Percentiles rank a stretch among this genome's conserved stretches.
These are phyloP conservation scores for Mrakia hoshinonis DNA, from an alignment of 768 basidiomycete species.

Conservation along the genomic window DNA sequence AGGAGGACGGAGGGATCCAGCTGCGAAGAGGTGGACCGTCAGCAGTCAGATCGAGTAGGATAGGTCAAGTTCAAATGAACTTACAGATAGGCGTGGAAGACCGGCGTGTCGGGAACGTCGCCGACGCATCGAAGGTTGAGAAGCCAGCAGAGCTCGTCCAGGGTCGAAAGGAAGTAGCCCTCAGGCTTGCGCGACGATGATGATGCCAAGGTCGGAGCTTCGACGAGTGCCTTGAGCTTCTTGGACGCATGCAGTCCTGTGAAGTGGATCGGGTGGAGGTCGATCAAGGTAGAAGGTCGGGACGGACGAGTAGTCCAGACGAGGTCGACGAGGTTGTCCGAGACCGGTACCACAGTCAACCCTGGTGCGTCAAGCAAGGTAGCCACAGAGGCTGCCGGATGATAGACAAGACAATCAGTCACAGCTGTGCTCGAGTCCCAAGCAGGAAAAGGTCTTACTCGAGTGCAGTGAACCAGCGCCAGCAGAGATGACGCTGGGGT, in stretches of 20 bases:
- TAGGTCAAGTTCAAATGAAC: constrained; percentile 49
- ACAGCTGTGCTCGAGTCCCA: neutral
- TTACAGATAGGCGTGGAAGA: constrained; percentile 81
- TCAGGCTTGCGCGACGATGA: constrained; percentile 29
- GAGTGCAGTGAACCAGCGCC: constrained; percentile 17
- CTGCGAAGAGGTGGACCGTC: neutral
- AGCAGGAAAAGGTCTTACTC: neutral
- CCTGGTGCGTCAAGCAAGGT: constrained; percentile 17
- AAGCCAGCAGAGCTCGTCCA: constrained; percentile 79
- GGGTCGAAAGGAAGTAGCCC: constrained; percentile 68
- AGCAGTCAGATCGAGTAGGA: no score
- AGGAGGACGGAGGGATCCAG: neutral
- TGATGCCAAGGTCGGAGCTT: constrained; percentile 31
- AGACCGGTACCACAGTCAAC: constrained; percentile 36
- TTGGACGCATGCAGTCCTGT: constrained; percentile 54
- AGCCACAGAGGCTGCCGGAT: constrained; percentile 7
- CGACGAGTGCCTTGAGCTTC: constrained; percentile 64
- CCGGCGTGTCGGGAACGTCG: constrained; percentile 87
- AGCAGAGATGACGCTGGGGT: constrained; percentile 25
- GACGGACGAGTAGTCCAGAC: constrained; percentile 58
- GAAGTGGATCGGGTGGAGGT: constrained; percentile 57
- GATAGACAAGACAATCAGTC: neutral
- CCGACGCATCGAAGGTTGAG: constrained; percentile 52
- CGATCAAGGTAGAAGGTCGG: constrained; percentile 57
- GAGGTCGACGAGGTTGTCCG: constrained; percentile 63